A percentile compares a stretch with the other conserved stretches of the same genome.
Conservation (phyloP, 176 grass and related monocot genomes). For the Aegilops speltoides region DNA sequence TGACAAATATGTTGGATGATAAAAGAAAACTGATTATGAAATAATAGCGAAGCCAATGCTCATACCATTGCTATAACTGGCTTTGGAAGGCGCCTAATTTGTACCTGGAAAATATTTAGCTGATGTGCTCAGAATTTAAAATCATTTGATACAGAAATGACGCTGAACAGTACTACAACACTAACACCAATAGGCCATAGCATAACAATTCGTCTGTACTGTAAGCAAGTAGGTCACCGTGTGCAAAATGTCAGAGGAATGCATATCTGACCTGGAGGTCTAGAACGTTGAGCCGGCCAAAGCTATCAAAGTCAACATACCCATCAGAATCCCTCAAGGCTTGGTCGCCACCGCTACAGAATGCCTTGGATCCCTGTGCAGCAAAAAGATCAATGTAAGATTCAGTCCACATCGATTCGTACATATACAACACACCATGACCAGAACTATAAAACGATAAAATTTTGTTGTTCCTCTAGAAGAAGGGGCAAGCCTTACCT, state of each 20-base stretch:
- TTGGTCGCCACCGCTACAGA: slow-evolving; percentile 95
- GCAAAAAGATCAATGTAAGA: slow-evolving; percentile 11
- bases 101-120: slow-evolving; percentile 54
- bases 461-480: neutral
- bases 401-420: neutral
- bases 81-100: slow-evolving; percentile 89
- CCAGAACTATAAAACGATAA: neutral
- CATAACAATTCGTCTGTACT: neutral
- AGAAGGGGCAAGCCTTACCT: slow-evolving; percentile 41
- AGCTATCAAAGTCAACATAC: slow-evolving; percentile 93
- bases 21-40: neutral
- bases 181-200: neutral
- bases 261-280: slow-evolving; percentile 69
- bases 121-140: neutral
- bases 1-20: neutral
- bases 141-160: neutral
- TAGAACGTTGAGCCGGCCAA: slow-evolving; percentile 87
- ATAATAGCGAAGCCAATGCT: neutral
- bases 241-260: neutral
- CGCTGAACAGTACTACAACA: neutral
- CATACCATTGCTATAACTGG: slow-evolving; percentile 89
- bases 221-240: neutral
- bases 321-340: slow-evolving; percentile 77
- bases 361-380: slow-evolving; percentile 68
- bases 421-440: neutral